phyloP scores from a whole-genome alignment of 345 rosid genomes.

The Syzygium aromaticum region DNA sequence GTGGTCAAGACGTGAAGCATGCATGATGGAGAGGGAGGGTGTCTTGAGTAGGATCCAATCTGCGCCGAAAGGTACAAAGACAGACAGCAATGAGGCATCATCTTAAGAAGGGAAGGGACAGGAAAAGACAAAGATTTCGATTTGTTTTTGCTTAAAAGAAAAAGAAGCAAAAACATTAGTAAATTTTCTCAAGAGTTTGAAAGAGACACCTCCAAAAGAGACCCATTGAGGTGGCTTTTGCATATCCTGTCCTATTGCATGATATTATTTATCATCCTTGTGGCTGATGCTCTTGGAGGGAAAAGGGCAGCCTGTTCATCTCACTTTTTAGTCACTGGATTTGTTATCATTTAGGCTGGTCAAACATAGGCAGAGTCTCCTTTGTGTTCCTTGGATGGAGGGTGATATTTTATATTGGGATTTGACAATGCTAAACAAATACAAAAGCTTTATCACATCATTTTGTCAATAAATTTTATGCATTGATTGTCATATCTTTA shows the following conservation, averaged over 20 bases:
- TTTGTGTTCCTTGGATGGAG: neutral
- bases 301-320: neutral
- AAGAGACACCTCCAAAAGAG: neutral
- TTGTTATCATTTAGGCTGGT: neutral
- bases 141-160: neutral
- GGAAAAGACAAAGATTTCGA: slow-evolving; percentile 5
- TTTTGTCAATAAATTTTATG: neutral
- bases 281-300: neutral
- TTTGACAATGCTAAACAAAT: neutral
- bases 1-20: slow-evolving; percentile 12
- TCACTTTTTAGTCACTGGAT: slow-evolving; percentile 8
- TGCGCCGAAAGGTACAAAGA: slow-evolving; percentile 44
- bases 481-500: neutral
- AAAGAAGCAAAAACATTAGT: neutral
- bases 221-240: slow-evolving; percentile 1
- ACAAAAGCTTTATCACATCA: neutral
- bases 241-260: slow-evolving; percentile 9
- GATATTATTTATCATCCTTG: neutral
- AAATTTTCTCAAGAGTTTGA: neutral
- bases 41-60: slow-evolving; percentile 3
- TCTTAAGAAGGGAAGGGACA: slow-evolving; percentile 14
- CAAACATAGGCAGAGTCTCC: neutral
- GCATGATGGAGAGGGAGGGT: neutral
- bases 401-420: neutral
- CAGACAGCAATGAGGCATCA: slow-evolving; percentile 3